These are phyloP conservation scores for Limnomonas spitsbergensis DNA, from an alignment of 139 green algal species.

Conservation along the genomic window DNA sequence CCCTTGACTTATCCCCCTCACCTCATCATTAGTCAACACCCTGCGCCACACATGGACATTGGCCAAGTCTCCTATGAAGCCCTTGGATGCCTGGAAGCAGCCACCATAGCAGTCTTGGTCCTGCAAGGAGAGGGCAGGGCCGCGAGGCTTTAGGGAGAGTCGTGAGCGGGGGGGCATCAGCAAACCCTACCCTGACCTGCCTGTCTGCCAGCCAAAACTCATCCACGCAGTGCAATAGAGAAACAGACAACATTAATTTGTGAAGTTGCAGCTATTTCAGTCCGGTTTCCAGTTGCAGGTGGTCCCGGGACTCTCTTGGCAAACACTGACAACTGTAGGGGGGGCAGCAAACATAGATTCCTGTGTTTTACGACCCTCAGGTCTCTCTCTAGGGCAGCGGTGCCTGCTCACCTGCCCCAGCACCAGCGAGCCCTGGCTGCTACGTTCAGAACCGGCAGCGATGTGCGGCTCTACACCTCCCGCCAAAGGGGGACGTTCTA, in stretches of 20 bases:
- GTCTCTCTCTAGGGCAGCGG: no score
- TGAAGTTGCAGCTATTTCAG: no score
- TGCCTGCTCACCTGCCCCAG: slow-evolving; percentile 65
- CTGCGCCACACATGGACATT: slow-evolving; percentile 68
- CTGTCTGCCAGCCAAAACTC: not conserved
- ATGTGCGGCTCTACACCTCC: slow-evolving; percentile 65
- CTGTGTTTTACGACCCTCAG: not conserved
- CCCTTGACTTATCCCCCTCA: not conserved
- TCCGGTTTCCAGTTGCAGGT: no score
- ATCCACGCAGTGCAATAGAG: no score
- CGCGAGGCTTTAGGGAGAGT: not conserved
- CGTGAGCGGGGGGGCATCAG: not conserved
- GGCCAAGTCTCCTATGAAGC: slow-evolving; percentile 68
- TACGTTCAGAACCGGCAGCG: slow-evolving; percentile 39
- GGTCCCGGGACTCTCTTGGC: no score
- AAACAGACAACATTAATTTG: no score
- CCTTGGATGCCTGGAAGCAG: slow-evolving; percentile 70
- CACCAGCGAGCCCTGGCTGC: slow-evolving; percentile 59
- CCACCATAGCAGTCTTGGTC: slow-evolving; percentile 80
- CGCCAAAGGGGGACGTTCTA: not conserved
- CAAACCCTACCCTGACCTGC: not conserved
- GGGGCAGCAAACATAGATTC: no score
- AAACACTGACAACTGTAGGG: no score
- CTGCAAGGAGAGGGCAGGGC: slow-evolving; percentile 23
- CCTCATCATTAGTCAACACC: slow-evolving; percentile 48